Conservation (phyloP, 306 rosid species). For the Argentina anserina region DNA sequence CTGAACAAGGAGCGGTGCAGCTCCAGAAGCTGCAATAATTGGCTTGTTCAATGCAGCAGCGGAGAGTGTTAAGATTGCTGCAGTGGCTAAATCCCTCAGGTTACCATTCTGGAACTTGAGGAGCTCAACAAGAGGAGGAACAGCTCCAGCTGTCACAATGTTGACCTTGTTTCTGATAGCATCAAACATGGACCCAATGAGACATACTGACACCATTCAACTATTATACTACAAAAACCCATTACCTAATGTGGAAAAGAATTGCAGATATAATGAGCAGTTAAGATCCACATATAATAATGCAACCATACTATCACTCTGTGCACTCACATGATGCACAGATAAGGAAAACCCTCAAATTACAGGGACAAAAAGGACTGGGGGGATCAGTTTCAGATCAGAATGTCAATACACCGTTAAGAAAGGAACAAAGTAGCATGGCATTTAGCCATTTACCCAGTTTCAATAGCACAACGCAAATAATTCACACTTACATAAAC, state of each 20-base stretch:
- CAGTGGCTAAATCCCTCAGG: slow-evolving; percentile 74
- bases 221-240: slow-evolving; percentile 14
- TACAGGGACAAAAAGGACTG: neutral
- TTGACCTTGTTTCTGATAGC: slow-evolving; percentile 73
- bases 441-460: slow-evolving; percentile 1
- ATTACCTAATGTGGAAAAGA: neutral
- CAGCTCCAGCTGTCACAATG: slow-evolving; percentile 73
- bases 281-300: slow-evolving; percentile 14
- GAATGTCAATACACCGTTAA: slow-evolving; percentile 6
- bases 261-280: neutral
- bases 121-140: slow-evolving; percentile 77
- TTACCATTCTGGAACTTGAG: slow-evolving; percentile 59
- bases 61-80: slow-evolving; percentile 79
- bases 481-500: neutral
- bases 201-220: slow-evolving; percentile 21
- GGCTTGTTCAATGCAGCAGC: slow-evolving; percentile 77
- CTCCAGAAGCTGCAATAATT: slow-evolving; percentile 69
- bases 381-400: neutral
- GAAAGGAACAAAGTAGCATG: neutral
- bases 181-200: slow-evolving; percentile 28
- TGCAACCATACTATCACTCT: slow-evolving; percentile 6
- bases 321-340: slow-evolving; percentile 6
- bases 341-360: neutral
- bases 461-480: neutral
- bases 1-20: slow-evolving; percentile 76